phyloP scores from a whole-genome alignment of 805 yeast genomes.

The Lipomyces kockii region DNA sequence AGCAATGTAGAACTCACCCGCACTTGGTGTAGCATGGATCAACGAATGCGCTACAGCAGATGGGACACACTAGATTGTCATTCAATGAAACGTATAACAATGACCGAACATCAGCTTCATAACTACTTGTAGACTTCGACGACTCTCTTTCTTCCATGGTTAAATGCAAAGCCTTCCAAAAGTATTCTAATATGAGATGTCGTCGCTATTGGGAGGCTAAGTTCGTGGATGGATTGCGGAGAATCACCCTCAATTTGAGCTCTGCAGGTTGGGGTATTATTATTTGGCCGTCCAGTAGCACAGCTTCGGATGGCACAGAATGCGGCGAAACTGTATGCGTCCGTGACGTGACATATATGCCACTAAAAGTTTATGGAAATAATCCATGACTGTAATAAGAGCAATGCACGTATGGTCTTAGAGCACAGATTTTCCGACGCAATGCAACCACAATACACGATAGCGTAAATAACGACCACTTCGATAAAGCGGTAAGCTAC shows the following conservation, averaged over 20 bases:
- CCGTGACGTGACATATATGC: not conserved
- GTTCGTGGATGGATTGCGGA: not conserved
- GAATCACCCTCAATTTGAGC: not conserved
- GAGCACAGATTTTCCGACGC: not conserved
- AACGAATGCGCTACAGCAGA: conserved; percentile 68
- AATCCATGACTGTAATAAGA: not conserved
- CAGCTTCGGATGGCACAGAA: too few relatives aligned
- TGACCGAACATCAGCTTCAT: conserved; percentile 21
- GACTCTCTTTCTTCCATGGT: not conserved
- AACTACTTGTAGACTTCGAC: not conserved
- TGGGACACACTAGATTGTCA: conserved; percentile 54
- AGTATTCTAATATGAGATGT: not conserved
- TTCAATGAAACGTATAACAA: conserved; percentile 27
- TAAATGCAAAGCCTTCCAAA: not conserved
- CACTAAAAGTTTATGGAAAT: not conserved
- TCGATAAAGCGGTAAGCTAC: not conserved
- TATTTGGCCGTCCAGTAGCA: too few relatives aligned
- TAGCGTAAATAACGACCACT: not conserved
- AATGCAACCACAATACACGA: not conserved
- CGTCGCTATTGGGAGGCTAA: not conserved
- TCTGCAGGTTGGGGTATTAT: not conserved
- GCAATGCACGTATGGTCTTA: not conserved
- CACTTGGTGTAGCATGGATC: conserved; percentile 66
- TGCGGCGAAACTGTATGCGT: too few relatives aligned
- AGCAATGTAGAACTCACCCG: conserved; percentile 45